These are phyloP conservation scores for Poa annua DNA, from an alignment of 176 grass and related monocot genomes.

Conservation along the genomic window DNA sequence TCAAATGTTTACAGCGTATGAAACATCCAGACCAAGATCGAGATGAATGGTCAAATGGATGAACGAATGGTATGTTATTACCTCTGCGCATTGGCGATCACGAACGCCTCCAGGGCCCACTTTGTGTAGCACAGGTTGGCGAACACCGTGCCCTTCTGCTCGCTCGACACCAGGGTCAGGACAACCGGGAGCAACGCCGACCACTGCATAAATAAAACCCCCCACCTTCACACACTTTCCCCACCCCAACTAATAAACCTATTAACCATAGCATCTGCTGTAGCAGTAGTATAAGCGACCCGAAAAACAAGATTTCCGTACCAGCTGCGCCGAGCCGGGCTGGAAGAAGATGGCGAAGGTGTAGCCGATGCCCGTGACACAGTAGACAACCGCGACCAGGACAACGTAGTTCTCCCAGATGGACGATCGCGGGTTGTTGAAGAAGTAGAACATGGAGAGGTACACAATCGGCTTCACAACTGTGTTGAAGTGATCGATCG, in stretches of 20 bases:
- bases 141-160: slow-evolving; percentile 56
- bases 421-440: slow-evolving; percentile 85
- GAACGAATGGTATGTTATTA: slow-evolving; percentile 50
- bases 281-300: too few species aligned
- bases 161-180: slow-evolving; percentile 73
- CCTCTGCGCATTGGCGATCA: slow-evolving; percentile 75
- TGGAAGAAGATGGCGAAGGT: slow-evolving; percentile 73
- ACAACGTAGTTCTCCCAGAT: slow-evolving; percentile 78
- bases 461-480: slow-evolving; percentile 85
- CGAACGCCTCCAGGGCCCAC: slow-evolving; percentile 86
- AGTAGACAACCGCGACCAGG: slow-evolving; percentile 76
- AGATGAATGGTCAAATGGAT: too few species aligned
- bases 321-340: slow-evolving; percentile 81
- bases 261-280: too few species aligned
- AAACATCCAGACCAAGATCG: neutral
- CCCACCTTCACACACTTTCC: neutral
- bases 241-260: neutral
- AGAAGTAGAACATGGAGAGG: slow-evolving; percentile 97
- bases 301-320: too few species aligned
- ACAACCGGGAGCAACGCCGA: slow-evolving; percentile 80
- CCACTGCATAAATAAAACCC: slow-evolving; percentile 55
- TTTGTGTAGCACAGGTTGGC: slow-evolving; percentile 93
- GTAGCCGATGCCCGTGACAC: slow-evolving; percentile 49
- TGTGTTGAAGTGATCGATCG: slow-evolving; percentile 86
- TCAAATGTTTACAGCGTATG: too few species aligned